Base-by-base conservation (phyloP, 2,329 filamentous ascomycete genomes). In the Cercospora zeina region DNA sequence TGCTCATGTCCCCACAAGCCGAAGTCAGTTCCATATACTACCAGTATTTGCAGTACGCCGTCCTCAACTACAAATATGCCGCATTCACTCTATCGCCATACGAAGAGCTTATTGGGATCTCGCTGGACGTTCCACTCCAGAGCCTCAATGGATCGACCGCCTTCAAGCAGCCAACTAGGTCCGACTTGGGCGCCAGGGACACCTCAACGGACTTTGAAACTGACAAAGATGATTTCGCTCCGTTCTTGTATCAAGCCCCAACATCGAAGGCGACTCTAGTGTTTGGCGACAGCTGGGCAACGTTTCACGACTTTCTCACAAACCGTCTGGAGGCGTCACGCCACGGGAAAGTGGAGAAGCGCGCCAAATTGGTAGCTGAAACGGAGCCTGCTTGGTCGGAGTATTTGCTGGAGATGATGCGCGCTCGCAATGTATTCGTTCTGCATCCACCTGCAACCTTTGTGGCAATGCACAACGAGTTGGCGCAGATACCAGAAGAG, bases 171-270 rank as follows among this genome's bases (percentile, higher is more conserved):
- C 82, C 87, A 2, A 68, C 59, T 2, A 57, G 73, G 27, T 64
- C 61, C 27, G 60, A 79, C 69, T 68, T 82, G 80, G 66, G 72
- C 61, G 68, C 67, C 11, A 54, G 61, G 49, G 64, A 69, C 30
- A 59, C 70, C 24, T 36, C 51, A 10, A 59, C 67, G 2, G 66
- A 73, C 8, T 71, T 73, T 27, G 34, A 73, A 74, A 53, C 64
- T 11, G 64, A 70, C 10, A 66, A 70, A 9, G 69, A 75, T 30
- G 70, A 74, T 4, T 54, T 77, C 4, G 82, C 84, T 0, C 81
- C 89, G 0, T 96, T 96, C 70, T 79, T 96, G 8, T 96, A 92
- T 88, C 89, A 96, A 76, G 86, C 87, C 1, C 93, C 93, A 4
- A 89, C 87, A 67, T 90, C 88, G 71, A 89, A 95, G 66, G 93